Base-by-base conservation (phyloP, 805 yeast genomes). In the Kluyveromyces dobzhanskii region DNA sequence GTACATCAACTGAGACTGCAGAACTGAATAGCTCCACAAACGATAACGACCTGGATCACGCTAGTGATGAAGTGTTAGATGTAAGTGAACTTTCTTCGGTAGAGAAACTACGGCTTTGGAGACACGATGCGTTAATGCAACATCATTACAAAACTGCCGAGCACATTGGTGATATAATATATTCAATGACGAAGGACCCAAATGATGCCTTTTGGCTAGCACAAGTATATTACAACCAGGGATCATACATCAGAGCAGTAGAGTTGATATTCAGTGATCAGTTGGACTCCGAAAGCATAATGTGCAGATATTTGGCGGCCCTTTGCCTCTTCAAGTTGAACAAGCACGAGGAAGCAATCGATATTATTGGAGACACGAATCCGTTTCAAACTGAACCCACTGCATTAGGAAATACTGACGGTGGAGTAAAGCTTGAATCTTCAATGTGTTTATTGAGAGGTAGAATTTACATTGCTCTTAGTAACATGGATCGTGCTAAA, bases 171-270 rank as follows among this genome's bases (percentile, higher is more conserved):
- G 95, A 92, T 62, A 90, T 88, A 51, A 85, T 92, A 6, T 70
- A 85, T 30, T 75, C 87, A 1, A 64, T 92, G 44, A 87, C 97
- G 0, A 71, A 72, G 43, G 96, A 88, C 54, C 83, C 95, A 11
- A 85, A 81, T 53, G 97, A 90, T 57, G 96, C 96, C 9, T 90
- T 86, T 59, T 88, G 97, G 96, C 68, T 90, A 23, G 96, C 95
- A 0, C 96, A 90, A 63, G 94, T 84, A 4, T 78, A 82, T 57
- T 85, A 77, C 58, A 67, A 78, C 40, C 76, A 76, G 40, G 90
- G 90, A 9, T 76, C 83, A 53, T 87, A 76, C 59, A 71, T 80
- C 30, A 68, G 96, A 25, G 96, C 94, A 2, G 73, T 86, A 38
- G 79, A 78, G 45, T 60, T 88, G 30, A 67, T 90, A 16, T 61